Evolutionary conservation across 106 monocot genomes (phyloP).

Genomic region (Apostasia ramifera): DNA sequence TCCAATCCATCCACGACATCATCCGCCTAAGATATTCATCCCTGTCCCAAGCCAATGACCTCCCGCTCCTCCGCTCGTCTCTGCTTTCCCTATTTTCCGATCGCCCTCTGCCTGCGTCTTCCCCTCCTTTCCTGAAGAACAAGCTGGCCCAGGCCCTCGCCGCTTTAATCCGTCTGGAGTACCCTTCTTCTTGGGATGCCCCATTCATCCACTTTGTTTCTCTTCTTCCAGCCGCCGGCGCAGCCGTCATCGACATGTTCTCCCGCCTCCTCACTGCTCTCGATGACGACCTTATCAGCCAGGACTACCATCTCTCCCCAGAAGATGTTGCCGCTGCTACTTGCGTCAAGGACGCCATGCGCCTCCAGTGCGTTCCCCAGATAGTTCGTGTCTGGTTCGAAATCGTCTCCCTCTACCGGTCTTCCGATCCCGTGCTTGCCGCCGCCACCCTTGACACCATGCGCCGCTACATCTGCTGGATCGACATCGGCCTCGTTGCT

Average conservation of each 20-base stretch:
- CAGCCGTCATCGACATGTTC: conserved; percentile 49
- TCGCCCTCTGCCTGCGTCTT: conserved; percentile 10
- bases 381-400: conserved; percentile 66
- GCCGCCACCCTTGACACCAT: conserved; percentile 54
- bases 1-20: conserved; percentile 56
- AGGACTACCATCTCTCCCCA: conserved; percentile 64
- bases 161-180: conserved; percentile 51
- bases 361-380: conserved; percentile 75
- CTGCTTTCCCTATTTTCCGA: conserved; percentile 39
- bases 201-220: conserved; percentile 58
- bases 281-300: conserved; percentile 73
- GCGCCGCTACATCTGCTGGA: conserved; percentile 71
- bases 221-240: conserved; percentile 16
- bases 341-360: conserved; percentile 84
- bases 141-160: conserved; percentile 77
- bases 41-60: conserved; percentile 1
- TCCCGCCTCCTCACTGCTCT: conserved; percentile 43
- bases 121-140: conserved; percentile 73
- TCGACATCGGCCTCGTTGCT: conserved; percentile 70
- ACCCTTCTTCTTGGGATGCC: conserved; percentile 46
- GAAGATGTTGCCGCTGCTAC: conserved; percentile 41
- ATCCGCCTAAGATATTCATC: conserved; percentile 39
- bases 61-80: conserved; percentile 44
- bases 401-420: conserved; percentile 27
- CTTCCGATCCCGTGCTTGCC: conserved; percentile 42